Percentiles rank a stretch among this genome's conserved stretches.
These are phyloP conservation scores for Beverwykella pulmonaria DNA, from an alignment of 495 filamentous ascomycete species.

Conservation along the genomic window DNA sequence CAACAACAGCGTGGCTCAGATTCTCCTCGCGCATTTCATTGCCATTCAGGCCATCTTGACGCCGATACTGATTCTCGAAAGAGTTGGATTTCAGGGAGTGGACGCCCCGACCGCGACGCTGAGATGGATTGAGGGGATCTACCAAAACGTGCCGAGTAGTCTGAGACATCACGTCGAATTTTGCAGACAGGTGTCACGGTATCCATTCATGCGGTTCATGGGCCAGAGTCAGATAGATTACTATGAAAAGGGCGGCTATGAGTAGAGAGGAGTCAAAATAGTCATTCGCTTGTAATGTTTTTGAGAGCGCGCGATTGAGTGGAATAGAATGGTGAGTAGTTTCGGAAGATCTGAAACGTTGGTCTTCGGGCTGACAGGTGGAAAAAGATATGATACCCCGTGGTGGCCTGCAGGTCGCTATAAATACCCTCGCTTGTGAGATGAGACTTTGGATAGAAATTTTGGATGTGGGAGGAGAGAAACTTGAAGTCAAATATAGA, in stretches of 20 bases:
- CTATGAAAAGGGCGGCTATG: no score
- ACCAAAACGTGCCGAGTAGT: slow-evolving; percentile 28
- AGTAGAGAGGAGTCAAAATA: no score
- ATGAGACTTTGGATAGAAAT: not conserved
- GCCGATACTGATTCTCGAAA: slow-evolving; percentile 39
- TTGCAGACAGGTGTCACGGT: slow-evolving; percentile 27
- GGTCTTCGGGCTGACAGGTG: not conserved
- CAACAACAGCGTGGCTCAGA: slow-evolving; percentile 50
- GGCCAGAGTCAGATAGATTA: slow-evolving; percentile 27
- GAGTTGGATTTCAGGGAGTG: slow-evolving; percentile 36
- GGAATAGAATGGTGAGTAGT: not conserved
- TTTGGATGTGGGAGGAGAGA: not conserved
- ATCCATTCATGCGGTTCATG: slow-evolving; percentile 33
- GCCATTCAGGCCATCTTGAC: slow-evolving; percentile 61
- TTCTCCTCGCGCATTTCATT: slow-evolving; percentile 64
- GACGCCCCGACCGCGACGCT: slow-evolving; percentile 33
- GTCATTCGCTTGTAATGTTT: no score
- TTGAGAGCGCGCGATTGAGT: not conserved
- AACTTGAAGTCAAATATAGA: not conserved
- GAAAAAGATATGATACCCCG: not conserved
- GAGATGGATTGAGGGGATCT: slow-evolving; percentile 36
- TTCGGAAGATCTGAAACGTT: not conserved
- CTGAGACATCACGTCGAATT: slow-evolving; percentile 33
- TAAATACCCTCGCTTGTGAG: not conserved
- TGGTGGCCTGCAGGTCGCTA: not conserved